Evolutionary conservation across 179 eudicot genomes (phyloP).

Genomic region (Pouteria campechiana): DNA sequence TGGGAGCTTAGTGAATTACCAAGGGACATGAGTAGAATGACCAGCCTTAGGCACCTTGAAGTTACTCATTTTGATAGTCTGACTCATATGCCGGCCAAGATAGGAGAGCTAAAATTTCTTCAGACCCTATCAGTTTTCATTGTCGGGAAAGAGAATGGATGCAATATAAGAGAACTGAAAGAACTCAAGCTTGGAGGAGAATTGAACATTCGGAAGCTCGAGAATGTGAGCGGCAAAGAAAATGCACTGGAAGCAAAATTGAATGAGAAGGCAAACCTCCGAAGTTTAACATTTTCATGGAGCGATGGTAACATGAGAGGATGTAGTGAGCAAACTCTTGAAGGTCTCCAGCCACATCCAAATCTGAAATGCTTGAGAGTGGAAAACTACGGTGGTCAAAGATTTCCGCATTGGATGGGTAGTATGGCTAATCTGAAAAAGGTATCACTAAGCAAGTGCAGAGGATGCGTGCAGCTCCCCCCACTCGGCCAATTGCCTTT

Average conservation of each 20-base stretch:
- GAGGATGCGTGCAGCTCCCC: too few relatives aligned
- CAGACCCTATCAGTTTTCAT: constrained; percentile 12
- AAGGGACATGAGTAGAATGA: background rate
- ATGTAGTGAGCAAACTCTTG: too few relatives aligned
- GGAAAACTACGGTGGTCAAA: too few relatives aligned
- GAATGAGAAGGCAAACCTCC: background rate
- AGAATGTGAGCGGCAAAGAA: constrained; percentile 2
- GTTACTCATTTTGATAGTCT: background rate
- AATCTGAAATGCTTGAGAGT: too few relatives aligned
- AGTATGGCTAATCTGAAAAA: too few relatives aligned
- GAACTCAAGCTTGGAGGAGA: constrained; percentile 5
- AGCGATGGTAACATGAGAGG: too few relatives aligned
- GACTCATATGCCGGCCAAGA: constrained; percentile 9
- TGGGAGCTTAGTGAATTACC: background rate
- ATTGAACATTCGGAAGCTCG: constrained; percentile 3
- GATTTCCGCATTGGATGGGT: too few relatives aligned
- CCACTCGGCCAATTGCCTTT: too few relatives aligned
- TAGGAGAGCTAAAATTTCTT: constrained; percentile 10
- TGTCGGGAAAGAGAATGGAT: constrained; percentile 10
- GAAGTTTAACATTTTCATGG: constrained; percentile 1
- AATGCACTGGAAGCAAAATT: constrained; percentile 4
- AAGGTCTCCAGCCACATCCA: too few relatives aligned
- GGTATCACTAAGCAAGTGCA: too few relatives aligned
- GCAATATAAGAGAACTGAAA: constrained; percentile 7
- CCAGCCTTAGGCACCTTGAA: constrained; percentile 13